These are phyloP conservation scores for Apiotrichum gracile DNA, from an alignment of 1,284 basidiomycete species.

Conservation along the genomic window DNA sequence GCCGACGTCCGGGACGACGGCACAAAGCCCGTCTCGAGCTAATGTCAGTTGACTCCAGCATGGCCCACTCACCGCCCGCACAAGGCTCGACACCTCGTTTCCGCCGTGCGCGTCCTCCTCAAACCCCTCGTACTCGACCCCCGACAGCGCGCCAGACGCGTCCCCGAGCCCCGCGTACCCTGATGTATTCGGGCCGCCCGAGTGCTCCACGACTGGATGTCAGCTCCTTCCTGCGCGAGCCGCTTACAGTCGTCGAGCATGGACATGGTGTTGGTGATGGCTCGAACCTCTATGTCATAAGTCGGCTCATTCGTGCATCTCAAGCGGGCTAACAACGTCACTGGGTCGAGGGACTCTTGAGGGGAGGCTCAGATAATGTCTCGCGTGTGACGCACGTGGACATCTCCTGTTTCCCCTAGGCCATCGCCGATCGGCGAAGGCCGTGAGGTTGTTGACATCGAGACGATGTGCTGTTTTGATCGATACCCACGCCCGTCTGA, in stretches of 20 bases:
- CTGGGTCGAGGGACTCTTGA: no score
- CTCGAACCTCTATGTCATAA: no score
- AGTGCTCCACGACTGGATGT: slow-evolving; percentile 72
- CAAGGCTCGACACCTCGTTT: slow-evolving; percentile 26
- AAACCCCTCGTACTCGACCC: slow-evolving; percentile 77
- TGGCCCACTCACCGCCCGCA: slow-evolving; percentile 28
- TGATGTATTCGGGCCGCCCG: slow-evolving; percentile 52
- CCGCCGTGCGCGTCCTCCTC: slow-evolving; percentile 55
- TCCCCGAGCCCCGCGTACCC: not conserved
- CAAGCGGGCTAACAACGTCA: no score
- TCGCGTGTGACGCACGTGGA: no score
- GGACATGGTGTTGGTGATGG: slow-evolving; percentile 21
- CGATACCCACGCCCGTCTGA: no score
- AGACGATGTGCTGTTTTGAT: no score
- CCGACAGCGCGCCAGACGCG: slow-evolving; percentile 48
- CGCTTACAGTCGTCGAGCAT: slow-evolving; percentile 84
- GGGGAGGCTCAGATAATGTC: no score
- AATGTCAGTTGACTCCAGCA: slow-evolving; percentile 1
- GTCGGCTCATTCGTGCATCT: no score
- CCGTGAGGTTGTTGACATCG: no score
- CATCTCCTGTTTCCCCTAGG: no score
- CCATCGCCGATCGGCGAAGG: no score
- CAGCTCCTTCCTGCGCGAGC: not conserved
- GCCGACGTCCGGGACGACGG: slow-evolving; percentile 35
- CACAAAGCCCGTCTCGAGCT: slow-evolving; percentile 50